A percentile compares a stretch with the other conserved stretches of the same genome.
These are phyloP conservation scores for Amniculicola lignicola DNA, from an alignment of 495 filamentous ascomycete species.

Conservation along the genomic window DNA sequence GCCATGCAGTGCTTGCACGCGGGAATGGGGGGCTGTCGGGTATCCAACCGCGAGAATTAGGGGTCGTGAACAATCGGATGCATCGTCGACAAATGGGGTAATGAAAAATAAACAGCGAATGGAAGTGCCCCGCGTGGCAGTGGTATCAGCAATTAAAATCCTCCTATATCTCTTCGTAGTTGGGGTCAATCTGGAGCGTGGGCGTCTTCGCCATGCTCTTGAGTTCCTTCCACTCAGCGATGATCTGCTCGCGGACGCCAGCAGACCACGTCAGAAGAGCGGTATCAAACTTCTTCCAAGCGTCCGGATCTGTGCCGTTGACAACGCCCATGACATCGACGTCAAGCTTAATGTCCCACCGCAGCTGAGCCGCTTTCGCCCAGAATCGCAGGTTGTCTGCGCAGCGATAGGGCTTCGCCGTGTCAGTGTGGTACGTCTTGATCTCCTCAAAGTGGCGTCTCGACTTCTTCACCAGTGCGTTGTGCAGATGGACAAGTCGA, in stretches of 20 bases:
- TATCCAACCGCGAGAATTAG: not conserved
- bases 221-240: conserved; percentile 54
- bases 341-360: conserved; percentile 85
- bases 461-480: conserved; percentile 78
- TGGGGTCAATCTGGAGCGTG: conserved; percentile 31
- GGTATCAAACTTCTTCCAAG: conserved; percentile 77
- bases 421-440: conserved; percentile 79
- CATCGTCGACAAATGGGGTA: conserved; percentile 17
- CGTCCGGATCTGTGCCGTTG: conserved; percentile 57
- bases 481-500: conserved; percentile 81
- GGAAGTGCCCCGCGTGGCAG: not conserved
- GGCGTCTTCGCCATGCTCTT: conserved; percentile 34
- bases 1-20: too few relatives aligned
- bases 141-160: not conserved
- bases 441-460: conserved; percentile 88
- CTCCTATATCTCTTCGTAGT: conserved; percentile 12
- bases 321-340: conserved; percentile 86
- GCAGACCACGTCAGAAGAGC: conserved; percentile 77
- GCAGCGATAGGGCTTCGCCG: conserved; percentile 86
- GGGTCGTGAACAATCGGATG: conserved; percentile 19
- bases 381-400: conserved; percentile 94
- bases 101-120: conserved; percentile 18
- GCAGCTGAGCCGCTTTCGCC: conserved; percentile 90
- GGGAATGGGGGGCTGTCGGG: not conserved
- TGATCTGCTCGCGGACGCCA: conserved; percentile 73